These are phyloP conservation scores for Calocybe indica DNA, from an alignment of 768 basidiomycete species.

Conservation along the genomic window DNA sequence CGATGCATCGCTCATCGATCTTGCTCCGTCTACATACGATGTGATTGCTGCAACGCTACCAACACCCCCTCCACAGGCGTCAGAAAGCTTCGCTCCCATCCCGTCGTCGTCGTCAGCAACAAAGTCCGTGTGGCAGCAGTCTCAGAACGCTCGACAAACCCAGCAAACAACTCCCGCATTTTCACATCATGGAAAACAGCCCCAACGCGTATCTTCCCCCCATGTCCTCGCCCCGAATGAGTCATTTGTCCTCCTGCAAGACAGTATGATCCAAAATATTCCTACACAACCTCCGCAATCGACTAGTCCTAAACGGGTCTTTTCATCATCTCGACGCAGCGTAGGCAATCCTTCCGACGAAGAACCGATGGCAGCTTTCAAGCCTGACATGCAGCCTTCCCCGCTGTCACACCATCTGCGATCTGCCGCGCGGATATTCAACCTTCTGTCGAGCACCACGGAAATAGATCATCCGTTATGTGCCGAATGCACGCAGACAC, in stretches of 20 bases:
- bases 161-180: conserved; percentile 26
- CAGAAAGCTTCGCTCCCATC: conserved; percentile 21
- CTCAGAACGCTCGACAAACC: conserved; percentile 31
- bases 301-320: background rate
- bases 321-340: no score
- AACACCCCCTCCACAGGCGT: conserved; percentile 36
- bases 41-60: conserved; percentile 71
- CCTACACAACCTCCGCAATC: conserved; percentile 34
- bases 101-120: conserved; percentile 44
- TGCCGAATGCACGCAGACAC: conserved; percentile 84
- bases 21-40: conserved; percentile 84
- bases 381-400: conserved; percentile 56
- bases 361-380: conserved; percentile 16
- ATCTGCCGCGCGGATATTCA: conserved; percentile 70
- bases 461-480: conserved; percentile 93
- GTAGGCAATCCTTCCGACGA: background rate
- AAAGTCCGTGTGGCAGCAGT: conserved; percentile 60
- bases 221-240: conserved; percentile 58
- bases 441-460: conserved; percentile 67
- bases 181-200: conserved; percentile 54
- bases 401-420: conserved; percentile 75
- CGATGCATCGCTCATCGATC: conserved; percentile 86
- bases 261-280: conserved; percentile 70
- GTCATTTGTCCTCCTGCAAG: conserved; percentile 88
- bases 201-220: conserved; percentile 31